Conservation (phyloP, 208 protist genomes). For the Acanthamoeba castellanii region DNA sequence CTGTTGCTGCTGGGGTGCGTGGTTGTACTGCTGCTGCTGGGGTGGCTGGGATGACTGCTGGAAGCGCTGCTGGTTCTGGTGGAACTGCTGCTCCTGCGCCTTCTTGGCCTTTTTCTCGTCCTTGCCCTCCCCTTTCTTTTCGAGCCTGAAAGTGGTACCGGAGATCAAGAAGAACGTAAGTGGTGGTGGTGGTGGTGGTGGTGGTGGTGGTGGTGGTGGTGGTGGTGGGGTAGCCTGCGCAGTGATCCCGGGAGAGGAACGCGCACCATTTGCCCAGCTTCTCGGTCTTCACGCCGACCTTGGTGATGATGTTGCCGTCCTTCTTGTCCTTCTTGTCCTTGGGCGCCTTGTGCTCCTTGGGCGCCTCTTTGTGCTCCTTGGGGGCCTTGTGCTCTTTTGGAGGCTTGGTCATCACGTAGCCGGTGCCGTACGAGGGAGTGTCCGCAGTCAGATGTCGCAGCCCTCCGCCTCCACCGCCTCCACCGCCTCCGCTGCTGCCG, state of each 20-base stretch:
- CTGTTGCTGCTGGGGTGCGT: neutral
- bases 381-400: neutral
- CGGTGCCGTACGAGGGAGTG: neutral
- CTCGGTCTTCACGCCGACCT: slow-evolving; percentile 27
- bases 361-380: slow-evolving; percentile 1
- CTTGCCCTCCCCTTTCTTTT: neutral
- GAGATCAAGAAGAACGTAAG: neutral
- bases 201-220: neutral
- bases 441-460: neutral
- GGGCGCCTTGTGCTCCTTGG: slow-evolving; percentile 26
- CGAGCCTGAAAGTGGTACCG: neutral
- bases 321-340: slow-evolving; percentile 32
- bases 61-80: slow-evolving; percentile 22
- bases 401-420: neutral
- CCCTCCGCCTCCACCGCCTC: neutral
- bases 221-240: too few relatives aligned
- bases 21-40: neutral
- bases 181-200: neutral
- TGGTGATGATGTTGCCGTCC: slow-evolving; percentile 2
- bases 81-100: slow-evolving; percentile 39
- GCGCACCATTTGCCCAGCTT: slow-evolving; percentile 54
- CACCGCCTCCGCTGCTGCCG: neutral
- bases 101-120: slow-evolving; percentile 55
- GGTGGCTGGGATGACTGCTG: neutral
- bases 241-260: neutral